A percentile compares a stretch with the other conserved stretches of the same genome.
Evolutionary conservation across 345 rosid genomes (phyloP).

Genomic region (Citrus sp.): DNA sequence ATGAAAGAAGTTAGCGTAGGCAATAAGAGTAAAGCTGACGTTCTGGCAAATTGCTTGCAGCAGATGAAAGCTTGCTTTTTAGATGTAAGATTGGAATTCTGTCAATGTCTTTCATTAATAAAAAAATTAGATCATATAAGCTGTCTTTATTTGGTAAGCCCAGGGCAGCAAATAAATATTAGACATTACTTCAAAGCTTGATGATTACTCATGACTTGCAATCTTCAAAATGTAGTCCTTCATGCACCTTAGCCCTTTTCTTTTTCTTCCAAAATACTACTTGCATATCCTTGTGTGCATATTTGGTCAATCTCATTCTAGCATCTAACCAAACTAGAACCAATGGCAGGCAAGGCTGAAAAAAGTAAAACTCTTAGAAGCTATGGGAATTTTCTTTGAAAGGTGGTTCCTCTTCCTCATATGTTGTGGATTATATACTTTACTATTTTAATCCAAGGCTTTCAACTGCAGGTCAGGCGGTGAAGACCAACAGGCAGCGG

Average conservation of each 20-base stretch:
- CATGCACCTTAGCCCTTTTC: not conserved
- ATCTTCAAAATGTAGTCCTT: not conserved
- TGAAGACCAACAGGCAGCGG: slow-evolving; percentile 52
- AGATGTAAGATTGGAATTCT: slow-evolving; percentile 57
- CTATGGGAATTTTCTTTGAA: slow-evolving; percentile 89
- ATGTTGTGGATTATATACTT: slow-evolving; percentile 8
- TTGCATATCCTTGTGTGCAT: not conserved
- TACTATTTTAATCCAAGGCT: slow-evolving; percentile 7
- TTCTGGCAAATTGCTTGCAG: slow-evolving; percentile 80
- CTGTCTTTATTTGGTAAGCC: not conserved
- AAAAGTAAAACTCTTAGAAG: slow-evolving; percentile 74
- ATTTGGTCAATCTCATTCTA: not conserved
- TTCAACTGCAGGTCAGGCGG: slow-evolving; percentile 43
- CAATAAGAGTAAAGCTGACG: slow-evolving; percentile 73
- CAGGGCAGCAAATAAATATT: not conserved
- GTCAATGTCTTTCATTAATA: not conserved
- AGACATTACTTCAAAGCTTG: not conserved
- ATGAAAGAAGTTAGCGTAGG: slow-evolving; percentile 95
- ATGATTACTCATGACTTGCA: not conserved
- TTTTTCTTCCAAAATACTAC: not conserved
- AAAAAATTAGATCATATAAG: not conserved
- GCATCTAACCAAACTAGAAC: slow-evolving; percentile 10
- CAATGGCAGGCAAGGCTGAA: slow-evolving; percentile 69
- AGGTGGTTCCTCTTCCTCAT: slow-evolving; percentile 43
- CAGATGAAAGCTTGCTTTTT: slow-evolving; percentile 97